These are phyloP conservation scores for Ruellia speciosa DNA, from an alignment of 305 asterid species.

Conservation along the genomic window DNA sequence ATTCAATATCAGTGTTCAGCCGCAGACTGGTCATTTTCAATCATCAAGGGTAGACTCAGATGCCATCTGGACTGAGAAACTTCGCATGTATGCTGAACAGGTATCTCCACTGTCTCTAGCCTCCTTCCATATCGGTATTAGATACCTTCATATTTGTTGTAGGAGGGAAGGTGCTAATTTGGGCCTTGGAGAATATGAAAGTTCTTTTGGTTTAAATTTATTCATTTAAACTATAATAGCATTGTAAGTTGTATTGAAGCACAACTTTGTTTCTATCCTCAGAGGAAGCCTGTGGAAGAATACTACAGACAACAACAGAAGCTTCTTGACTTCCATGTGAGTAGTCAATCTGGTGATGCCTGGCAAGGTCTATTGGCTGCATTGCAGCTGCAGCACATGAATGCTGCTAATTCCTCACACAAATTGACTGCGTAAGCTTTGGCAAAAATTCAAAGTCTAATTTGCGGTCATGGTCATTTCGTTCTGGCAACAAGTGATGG, in stretches of 20 bases:
- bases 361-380: slow-evolving; percentile 93
- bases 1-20: slow-evolving; percentile 27
- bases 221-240: too few species aligned
- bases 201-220: too few species aligned
- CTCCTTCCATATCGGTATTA: neutral
- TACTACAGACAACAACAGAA: slow-evolving; percentile 74
- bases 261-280: slow-evolving; percentile 14
- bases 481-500: neutral
- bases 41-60: slow-evolving; percentile 29
- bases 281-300: slow-evolving; percentile 74
- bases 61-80: slow-evolving; percentile 50
- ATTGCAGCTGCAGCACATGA: slow-evolving; percentile 69
- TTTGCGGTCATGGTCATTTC: too few species aligned
- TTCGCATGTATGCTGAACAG: slow-evolving; percentile 45
- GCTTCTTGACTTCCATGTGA: slow-evolving; percentile 68
- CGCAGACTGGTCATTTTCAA: slow-evolving; percentile 27
- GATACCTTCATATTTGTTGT: neutral
- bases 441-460: too few species aligned
- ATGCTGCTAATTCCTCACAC: neutral
- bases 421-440: slow-evolving; percentile 12
- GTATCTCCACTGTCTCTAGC: slow-evolving; percentile 18
- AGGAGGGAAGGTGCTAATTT: neutral
- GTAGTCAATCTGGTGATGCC: slow-evolving; percentile 60
- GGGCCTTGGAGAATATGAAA: neutral
- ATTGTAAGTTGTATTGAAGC: too few species aligned